phyloP scores from a whole-genome alignment of 305 asterid species.

The Fraxinus paxiana region DNA sequence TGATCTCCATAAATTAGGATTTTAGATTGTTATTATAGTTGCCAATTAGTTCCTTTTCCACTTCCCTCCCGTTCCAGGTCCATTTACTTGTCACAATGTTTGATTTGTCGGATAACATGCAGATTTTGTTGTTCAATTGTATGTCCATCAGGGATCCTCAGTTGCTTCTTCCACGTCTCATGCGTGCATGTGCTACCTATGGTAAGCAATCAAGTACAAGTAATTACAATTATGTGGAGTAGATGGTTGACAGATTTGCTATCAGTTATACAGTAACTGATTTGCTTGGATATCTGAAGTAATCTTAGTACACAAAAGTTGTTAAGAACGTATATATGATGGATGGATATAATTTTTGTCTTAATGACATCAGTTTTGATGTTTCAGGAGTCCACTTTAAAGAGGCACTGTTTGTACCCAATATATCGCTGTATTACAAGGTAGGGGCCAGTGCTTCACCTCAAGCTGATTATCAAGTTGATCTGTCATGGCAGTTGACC shows the following conservation, averaged over 20 bases:
- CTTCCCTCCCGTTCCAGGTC: background rate
- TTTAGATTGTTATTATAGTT: conserved; percentile 15
- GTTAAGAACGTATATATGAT: conserved; percentile 5
- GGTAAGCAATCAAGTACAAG: conserved; percentile 45
- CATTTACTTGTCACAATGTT: background rate
- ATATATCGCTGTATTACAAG: conserved; percentile 78
- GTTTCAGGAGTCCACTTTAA: conserved; percentile 75
- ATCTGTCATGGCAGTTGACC: conserved; percentile 84
- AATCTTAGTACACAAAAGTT: conserved; percentile 2
- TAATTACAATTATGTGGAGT: conserved; percentile 3
- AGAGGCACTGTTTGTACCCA: conserved; percentile 94
- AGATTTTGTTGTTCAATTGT: conserved; percentile 94
- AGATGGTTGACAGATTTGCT: conserved; percentile 7
- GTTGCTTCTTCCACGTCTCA: conserved; percentile 76
- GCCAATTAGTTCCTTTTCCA: background rate
- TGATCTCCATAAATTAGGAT: conserved; percentile 7
- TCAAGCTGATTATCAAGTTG: conserved; percentile 59
- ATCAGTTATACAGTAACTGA: background rate
- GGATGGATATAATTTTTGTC: background rate
- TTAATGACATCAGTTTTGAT: conserved; percentile 1
- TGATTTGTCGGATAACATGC: conserved; percentile 37
- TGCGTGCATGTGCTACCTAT: conserved; percentile 63
- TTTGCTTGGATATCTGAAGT: background rate
- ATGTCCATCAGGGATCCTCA: conserved; percentile 97
- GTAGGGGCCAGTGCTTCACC: conserved; percentile 56